Evolutionary conservation across 345 rosid genomes (phyloP).

Genomic region (Salix arbutifolia): DNA sequence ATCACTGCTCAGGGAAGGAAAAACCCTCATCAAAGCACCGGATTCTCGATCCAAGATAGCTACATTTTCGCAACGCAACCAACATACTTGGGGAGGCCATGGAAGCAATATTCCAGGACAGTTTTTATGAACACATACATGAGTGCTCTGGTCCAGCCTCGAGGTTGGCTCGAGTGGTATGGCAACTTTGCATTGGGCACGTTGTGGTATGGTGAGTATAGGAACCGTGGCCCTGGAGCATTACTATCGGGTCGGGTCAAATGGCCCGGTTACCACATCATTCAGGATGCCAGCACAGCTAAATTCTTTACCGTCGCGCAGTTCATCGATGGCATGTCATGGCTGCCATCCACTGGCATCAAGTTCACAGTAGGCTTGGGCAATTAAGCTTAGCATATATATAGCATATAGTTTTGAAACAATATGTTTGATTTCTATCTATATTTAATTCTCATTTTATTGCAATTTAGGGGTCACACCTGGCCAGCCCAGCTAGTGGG

Average conservation of each 20-base stretch:
- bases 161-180: slow-evolving; percentile 32
- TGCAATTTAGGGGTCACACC: not conserved
- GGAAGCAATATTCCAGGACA: slow-evolving; percentile 29
- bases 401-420: not conserved
- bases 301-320: slow-evolving; percentile 18
- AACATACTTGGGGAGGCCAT: slow-evolving; percentile 26
- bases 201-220: slow-evolving; percentile 28
- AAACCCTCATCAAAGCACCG: slow-evolving; percentile 25
- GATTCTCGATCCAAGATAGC: slow-evolving; percentile 26
- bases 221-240: slow-evolving; percentile 25
- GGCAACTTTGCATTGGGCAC: slow-evolving; percentile 25
- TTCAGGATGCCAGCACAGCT: slow-evolving; percentile 12
- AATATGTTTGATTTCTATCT: not conserved
- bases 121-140: slow-evolving; percentile 24
- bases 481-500: not conserved
- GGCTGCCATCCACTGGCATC: slow-evolving; percentile 24
- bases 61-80: slow-evolving; percentile 22
- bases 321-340: slow-evolving; percentile 25
- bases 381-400: not conserved
- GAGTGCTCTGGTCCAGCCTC: slow-evolving; percentile 21
- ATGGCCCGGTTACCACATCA: slow-evolving; percentile 29
- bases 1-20: slow-evolving; percentile 29
- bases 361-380: slow-evolving; percentile 22
- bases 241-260: slow-evolving; percentile 11
- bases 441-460: not conserved